phyloP scores from a whole-genome alignment of 2,329 filamentous ascomycete species.

The Claviceps pusilla region DNA sequence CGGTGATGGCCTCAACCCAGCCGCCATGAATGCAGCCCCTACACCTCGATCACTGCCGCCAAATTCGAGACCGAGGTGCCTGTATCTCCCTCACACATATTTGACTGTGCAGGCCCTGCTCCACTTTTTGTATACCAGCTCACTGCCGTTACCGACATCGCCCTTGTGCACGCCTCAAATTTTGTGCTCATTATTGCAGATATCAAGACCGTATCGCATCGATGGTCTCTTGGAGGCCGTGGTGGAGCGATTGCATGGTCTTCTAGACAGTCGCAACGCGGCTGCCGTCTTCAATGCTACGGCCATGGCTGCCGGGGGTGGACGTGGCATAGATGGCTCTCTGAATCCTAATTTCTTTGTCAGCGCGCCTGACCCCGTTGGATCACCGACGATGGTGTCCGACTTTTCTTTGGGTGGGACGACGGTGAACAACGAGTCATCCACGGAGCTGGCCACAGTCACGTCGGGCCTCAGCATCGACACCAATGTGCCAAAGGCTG shows the following conservation, averaged over 20 bases:
- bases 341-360: slow-evolving; percentile 50
- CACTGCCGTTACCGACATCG: slow-evolving; percentile 61
- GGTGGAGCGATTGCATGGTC: slow-evolving; percentile 74
- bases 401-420: slow-evolving; percentile 20
- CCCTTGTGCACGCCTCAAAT: slow-evolving; percentile 86
- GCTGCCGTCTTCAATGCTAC: slow-evolving; percentile 96
- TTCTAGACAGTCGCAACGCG: slow-evolving; percentile 84
- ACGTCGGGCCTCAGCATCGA: slow-evolving; percentile 33
- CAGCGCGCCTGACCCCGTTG: slow-evolving; percentile 29
- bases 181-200: slow-evolving; percentile 83
- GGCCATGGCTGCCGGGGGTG: slow-evolving; percentile 92
- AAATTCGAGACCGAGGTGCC: slow-evolving; percentile 58
- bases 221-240: slow-evolving; percentile 87
- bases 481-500: slow-evolving; percentile 23
- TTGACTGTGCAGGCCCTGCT: slow-evolving; percentile 80
- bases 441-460: slow-evolving; percentile 18
- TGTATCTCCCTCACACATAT: slow-evolving; percentile 87
- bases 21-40: slow-evolving; percentile 36
- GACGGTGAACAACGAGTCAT: slow-evolving; percentile 15
- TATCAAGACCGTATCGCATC: slow-evolving; percentile 82
- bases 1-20: slow-evolving; percentile 27
- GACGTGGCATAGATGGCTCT: slow-evolving; percentile 59
- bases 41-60: slow-evolving; percentile 43
- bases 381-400: slow-evolving; percentile 18
- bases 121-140: slow-evolving; percentile 86